A percentile compares a stretch with the other conserved stretches of the same genome.
These are phyloP conservation scores for Starmerella sirachaensis DNA, from an alignment of 805 yeast species.

Conservation along the genomic window DNA sequence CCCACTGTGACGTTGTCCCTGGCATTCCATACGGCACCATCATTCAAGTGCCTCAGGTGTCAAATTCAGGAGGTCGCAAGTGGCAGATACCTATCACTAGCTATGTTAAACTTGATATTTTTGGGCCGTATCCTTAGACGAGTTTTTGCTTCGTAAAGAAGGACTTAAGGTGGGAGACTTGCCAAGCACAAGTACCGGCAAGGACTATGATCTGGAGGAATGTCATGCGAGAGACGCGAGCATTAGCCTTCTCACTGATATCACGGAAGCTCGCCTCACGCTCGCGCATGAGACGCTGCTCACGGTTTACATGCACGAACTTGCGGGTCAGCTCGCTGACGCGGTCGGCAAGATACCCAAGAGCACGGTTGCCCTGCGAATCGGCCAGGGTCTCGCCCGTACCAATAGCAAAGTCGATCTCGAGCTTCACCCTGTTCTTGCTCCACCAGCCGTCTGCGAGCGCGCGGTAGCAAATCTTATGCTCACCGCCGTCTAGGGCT, in stretches of 20 bases:
- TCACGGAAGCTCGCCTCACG: constrained; percentile 70
- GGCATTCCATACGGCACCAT: too few relatives aligned
- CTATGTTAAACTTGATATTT: too few relatives aligned
- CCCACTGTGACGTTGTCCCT: too few relatives aligned
- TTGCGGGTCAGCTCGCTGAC: constrained; percentile 46
- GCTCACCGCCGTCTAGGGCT: constrained; percentile 75
- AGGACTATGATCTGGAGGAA: constrained; percentile 57
- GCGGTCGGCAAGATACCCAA: constrained; percentile 42
- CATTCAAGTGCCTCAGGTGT: too few relatives aligned
- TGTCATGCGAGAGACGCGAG: constrained; percentile 63
- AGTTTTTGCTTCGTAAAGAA: constrained; percentile 84
- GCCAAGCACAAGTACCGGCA: constrained; percentile 59
- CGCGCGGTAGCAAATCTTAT: constrained; percentile 67
- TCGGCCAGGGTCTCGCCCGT: constrained; percentile 48
- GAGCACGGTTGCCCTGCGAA: constrained; percentile 44
- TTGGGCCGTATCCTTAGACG: constrained; percentile 33
- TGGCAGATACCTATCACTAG: too few relatives aligned
- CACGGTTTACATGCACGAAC: constrained; percentile 46
- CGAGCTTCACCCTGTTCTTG: constrained; percentile 50
- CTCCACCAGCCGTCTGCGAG: constrained; percentile 48
- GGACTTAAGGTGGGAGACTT: constrained; percentile 60
- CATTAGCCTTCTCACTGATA: constrained; percentile 62
- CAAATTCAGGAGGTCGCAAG: too few relatives aligned
- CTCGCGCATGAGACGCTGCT: constrained; percentile 49
- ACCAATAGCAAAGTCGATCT: constrained; percentile 62